Base-by-base conservation (phyloP, 2,329 filamentous ascomycete species). In the Nothophoma quercina region DNA sequence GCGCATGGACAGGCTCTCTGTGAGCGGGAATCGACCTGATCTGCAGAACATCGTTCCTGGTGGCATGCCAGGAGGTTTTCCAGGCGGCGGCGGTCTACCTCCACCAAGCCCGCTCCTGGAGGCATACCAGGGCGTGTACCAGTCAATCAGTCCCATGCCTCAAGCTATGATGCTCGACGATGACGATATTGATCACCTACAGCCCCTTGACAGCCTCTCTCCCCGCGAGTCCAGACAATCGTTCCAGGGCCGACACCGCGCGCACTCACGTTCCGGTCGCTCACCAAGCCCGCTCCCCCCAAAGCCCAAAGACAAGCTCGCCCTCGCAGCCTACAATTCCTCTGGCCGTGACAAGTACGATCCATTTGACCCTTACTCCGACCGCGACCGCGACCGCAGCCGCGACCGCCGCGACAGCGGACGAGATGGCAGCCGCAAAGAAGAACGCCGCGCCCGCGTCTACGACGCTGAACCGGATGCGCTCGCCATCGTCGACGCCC, bases 111-210 rank as follows among this genome's bases (percentile, higher is more conserved):
- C 93, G 0, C 80, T 98, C 41, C 84, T 96, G 2, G 93, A 98
- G 75, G 88, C 95, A 1, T 98, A 98, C 75, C 89, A 88, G 57
- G 93, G 93, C 30, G 96, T 93, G 0, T 98, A 96, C 66, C 93
- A 98, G 74, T 91, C 90, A 51, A 90, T 96, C 64, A 96, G 93
- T 0, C 93, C 93, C 0, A 96, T 97, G 91, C 93, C 93, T 0
- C 92, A 92, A 0, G 91, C 93, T 0, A 78, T 85, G 51, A 78
- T 85, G 64, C 78, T 93, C 19, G 67, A 79, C 39, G 74, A 79
- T 23, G 50, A 53, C 26, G 78, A 82, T 28, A 79, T 86, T 8
- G 80, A 83, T 48, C 73, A 74, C 58, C 68, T 74, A 16, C 68
- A 63, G 29, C 65, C 71, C 15, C 55, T 75, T 32, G 68, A 73